A percentile compares a stretch with the other conserved stretches of the same genome.
phyloP scores from a whole-genome alignment of 441 rosid species.

The Monsonia emarginata region DNA sequence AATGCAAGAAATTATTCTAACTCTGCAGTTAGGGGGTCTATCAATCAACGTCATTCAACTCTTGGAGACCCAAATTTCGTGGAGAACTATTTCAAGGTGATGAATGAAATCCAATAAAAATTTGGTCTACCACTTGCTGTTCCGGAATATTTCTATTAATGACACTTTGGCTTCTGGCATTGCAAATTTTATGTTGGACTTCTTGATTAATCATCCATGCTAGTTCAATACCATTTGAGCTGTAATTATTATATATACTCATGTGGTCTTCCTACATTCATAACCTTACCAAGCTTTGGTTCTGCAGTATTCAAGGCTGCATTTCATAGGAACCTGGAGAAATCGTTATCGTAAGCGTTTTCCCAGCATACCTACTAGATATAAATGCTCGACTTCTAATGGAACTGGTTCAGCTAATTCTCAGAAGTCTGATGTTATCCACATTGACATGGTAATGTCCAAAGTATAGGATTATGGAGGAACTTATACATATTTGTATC shows the following conservation, averaged over 20 bases:
- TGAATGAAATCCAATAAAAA: conserved; percentile 2
- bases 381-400: conserved; percentile 29
- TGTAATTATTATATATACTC: not conserved
- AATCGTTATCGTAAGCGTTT: conserved; percentile 69
- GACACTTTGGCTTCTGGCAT: not conserved
- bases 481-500: conserved; percentile 4
- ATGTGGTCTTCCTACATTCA: not conserved
- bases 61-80: conserved; percentile 80
- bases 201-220: not conserved
- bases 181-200: not conserved
- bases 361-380: conserved; percentile 30
- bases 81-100: conserved; percentile 87
- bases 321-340: conserved; percentile 96
- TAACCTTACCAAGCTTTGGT: conserved; percentile 15
- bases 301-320: conserved; percentile 85
- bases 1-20: conserved; percentile 22
- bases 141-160: not conserved
- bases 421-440: conserved; percentile 40
- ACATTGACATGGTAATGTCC: conserved; percentile 75
- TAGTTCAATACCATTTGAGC: conserved; percentile 1
- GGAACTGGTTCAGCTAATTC: conserved; percentile 29
- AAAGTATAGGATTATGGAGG: conserved; percentile 8
- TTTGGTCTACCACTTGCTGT: not conserved
- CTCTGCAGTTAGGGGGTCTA: conserved; percentile 30
- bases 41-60: conserved; percentile 48